Evolutionary conservation across 2,329 filamentous ascomycete genomes (phyloP), one percentile per base, ranked within the genome.

Genomic region (Immersiporthe knoxdaviesiana): DNA sequence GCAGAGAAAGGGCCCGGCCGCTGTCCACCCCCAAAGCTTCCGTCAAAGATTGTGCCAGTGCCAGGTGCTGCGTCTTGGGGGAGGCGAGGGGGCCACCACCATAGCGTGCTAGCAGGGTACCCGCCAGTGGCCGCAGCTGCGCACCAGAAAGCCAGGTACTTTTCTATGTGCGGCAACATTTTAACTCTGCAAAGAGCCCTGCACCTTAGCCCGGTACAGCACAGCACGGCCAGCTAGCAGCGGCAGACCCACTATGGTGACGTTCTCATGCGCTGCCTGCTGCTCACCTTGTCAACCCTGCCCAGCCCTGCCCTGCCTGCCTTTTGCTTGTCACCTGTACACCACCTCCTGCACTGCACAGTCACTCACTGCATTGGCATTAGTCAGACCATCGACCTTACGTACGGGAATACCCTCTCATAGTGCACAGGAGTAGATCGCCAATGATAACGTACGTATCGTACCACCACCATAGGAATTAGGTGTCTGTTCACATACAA

Each of bases 211-310:
- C 39, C 35, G 18, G 24, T 5, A 37, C 56, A 32, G 58, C 37
- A 62, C 59, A 30, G 39, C 37, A 59, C 59, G 41, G 59, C 37
- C 59, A 61, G 59, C 30, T 21, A 47, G 44, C 44, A 47, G 52
- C 52, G 14, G 24, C n/a, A 30, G 65, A 56, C 65, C 65, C 65
- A 61, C 65, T 16, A 1, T 67, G 64, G 64, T 60, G 64, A 66
- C 64, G 54, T 65, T 65, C 63, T 59, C 54, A 32, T 32, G 41
- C 58, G 65, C 56, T 67, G 65, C 65, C 65, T 67, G 44, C 47
- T 59, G 63, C 63, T 65, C 47, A 24, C 63, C 32, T 30, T 63
- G 61, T 27, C 60, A 24, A 18, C 14, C 21, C 11, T 35, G 61
- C 59, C 14, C 47, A 30, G 30, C 14, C 63, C 21, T 50, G 52